Conservation (phyloP, 352 stramenopile species). For the Phytopythium cucurbitacearum region DNA sequence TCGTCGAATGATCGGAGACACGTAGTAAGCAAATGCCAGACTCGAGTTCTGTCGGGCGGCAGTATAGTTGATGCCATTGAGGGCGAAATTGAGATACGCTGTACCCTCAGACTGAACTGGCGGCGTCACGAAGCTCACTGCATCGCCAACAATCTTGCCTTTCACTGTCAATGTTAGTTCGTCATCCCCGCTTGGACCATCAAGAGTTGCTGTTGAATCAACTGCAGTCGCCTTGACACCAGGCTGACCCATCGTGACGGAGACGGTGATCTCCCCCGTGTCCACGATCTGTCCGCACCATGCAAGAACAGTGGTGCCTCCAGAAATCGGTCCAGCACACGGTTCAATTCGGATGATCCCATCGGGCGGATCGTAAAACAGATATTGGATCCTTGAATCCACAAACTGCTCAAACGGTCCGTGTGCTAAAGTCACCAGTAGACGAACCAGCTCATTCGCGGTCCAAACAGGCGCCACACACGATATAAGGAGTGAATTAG, state of each 20-base stretch:
- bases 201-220: no score
- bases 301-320: conserved; percentile 46
- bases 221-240: not conserved
- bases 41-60: conserved; percentile 28
- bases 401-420: conserved; percentile 27
- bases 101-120: conserved; percentile 29
- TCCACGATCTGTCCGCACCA: conserved; percentile 67
- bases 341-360: conserved; percentile 60
- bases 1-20: conserved; percentile 41
- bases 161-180: conserved; percentile 13
- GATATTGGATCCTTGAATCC: conserved; percentile 43
- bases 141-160: conserved; percentile 57
- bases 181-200: no score
- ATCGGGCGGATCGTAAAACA: conserved; percentile 73
- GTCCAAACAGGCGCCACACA: conserved; percentile 47
- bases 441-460: conserved; percentile 46
- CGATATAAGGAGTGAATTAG: conserved; percentile 21
- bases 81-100: conserved; percentile 54
- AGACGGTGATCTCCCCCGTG: conserved; percentile 59
- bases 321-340: conserved; percentile 40
- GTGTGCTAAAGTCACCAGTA: conserved; percentile 29
- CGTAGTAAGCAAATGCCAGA: conserved; percentile 59
- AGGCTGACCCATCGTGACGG: conserved; percentile 22
- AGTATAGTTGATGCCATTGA: conserved; percentile 80
- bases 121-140: conserved; percentile 46